A percentile compares a stretch with the other conserved stretches of the same genome.
Evolutionary conservation across 306 rosid genomes (phyloP).

Genomic region (Morella rubra): DNA sequence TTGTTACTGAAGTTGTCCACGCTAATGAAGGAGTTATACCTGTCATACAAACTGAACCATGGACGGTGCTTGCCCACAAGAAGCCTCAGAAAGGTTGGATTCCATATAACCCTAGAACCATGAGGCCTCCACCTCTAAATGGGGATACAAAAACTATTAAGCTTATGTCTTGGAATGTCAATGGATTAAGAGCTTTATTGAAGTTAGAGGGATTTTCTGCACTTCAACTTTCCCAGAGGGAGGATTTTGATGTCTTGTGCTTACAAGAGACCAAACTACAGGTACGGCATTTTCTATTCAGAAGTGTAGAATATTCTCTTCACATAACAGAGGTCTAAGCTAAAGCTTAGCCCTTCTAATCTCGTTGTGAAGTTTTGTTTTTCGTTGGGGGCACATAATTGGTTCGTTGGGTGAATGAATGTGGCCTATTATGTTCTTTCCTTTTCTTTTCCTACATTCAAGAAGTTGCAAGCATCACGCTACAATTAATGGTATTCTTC

Average conservation of each 20-base stretch:
- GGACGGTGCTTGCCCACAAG: constrained; percentile 91
- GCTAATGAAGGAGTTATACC: constrained; percentile 33
- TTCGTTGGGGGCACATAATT: not conserved
- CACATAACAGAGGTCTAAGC: not conserved
- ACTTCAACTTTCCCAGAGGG: constrained; percentile 74
- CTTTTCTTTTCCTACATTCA: not conserved
- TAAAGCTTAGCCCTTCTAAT: not conserved
- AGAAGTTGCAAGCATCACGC: not conserved
- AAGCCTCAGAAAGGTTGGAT: constrained; percentile 93
- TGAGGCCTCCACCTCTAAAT: constrained; percentile 64
- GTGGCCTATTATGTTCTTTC: not conserved
- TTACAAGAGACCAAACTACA: constrained; percentile 96
- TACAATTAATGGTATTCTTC: not conserved
- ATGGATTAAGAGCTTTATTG: constrained; percentile 88
- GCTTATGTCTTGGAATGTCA: constrained; percentile 92
- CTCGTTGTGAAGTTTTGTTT: not conserved
- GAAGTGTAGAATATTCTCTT: not conserved
- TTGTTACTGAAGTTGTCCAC: constrained; percentile 25
- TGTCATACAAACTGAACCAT: constrained; percentile 58
- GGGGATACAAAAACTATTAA: constrained; percentile 64
- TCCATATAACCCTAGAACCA: constrained; percentile 85
- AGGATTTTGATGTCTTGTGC: constrained; percentile 84
- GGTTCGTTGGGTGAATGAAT: not conserved
- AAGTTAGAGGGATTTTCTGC: constrained; percentile 79
- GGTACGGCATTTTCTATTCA: constrained; percentile 43